Percentiles rank a stretch among this genome's conserved stretches.
These are phyloP conservation scores for Eustoma russellianum DNA, from an alignment of 257 asterid species.

Conservation along the genomic window DNA sequence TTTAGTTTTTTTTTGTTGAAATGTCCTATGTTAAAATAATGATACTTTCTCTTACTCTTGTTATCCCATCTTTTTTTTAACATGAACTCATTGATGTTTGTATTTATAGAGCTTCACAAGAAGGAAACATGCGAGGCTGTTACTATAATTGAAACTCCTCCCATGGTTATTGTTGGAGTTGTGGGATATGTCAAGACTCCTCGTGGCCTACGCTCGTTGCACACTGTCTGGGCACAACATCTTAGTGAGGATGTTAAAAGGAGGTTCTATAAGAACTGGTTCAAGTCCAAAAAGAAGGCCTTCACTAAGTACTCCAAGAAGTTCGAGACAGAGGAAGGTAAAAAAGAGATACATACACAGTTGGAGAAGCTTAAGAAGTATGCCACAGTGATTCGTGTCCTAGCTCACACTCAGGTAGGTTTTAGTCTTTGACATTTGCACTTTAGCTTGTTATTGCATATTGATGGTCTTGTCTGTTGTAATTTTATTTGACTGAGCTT, in stretches of 20 bases:
- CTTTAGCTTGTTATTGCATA: background rate
- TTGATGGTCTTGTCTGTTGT: background rate
- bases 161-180: conserved; percentile 80
- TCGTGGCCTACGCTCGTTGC: conserved; percentile 77
- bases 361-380: conserved; percentile 74
- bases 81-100: too few relatives aligned
- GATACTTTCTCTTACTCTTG: too few relatives aligned
- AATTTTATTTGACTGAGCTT: too few relatives aligned
- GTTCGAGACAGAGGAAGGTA: conserved; percentile 64
- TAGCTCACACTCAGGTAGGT: conserved; percentile 87
- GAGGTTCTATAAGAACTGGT: conserved; percentile 87
- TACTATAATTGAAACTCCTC: conserved; percentile 73
- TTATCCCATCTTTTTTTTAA: too few relatives aligned
- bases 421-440: too few relatives aligned
- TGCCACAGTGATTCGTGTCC: conserved; percentile 58
- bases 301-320: conserved; percentile 65
- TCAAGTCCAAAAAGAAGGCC: conserved; percentile 85
- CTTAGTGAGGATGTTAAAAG: conserved; percentile 73
- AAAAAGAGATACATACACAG: conserved; percentile 57
- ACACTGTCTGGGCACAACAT: conserved; percentile 92
- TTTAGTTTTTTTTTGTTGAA: too few relatives aligned
- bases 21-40: too few relatives aligned
- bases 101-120: conserved; percentile 64
- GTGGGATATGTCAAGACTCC: conserved; percentile 84
- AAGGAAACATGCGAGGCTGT: conserved; percentile 96